Evolutionary conservation across 306 rosid species (phyloP).

Genomic region (Leucaena leucocephala): DNA sequence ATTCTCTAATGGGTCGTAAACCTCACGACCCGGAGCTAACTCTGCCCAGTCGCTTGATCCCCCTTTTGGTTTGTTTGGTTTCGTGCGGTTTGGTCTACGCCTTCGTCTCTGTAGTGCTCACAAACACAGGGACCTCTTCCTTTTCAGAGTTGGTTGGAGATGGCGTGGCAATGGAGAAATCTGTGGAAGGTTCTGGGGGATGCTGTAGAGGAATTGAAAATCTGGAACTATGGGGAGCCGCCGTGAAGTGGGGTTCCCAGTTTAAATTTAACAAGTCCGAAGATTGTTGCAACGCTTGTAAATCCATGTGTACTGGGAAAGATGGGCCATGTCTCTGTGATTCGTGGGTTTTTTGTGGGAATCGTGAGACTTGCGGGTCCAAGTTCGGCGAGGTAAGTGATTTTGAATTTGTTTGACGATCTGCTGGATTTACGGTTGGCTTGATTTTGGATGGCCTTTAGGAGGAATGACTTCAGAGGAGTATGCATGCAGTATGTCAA

Average conservation of each 20-base stretch:
- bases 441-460: background rate
- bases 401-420: slow-evolving; percentile 23
- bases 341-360: slow-evolving; percentile 88
- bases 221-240: slow-evolving; percentile 88
- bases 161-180: slow-evolving; percentile 31
- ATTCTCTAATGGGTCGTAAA: slow-evolving; percentile 75
- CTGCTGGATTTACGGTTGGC: slow-evolving; percentile 15
- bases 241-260: slow-evolving; percentile 95
- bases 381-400: slow-evolving; percentile 78
- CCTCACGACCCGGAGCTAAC: slow-evolving; percentile 47
- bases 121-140: slow-evolving; percentile 34
- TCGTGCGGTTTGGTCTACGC: slow-evolving; percentile 66
- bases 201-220: slow-evolving; percentile 80
- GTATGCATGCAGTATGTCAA: background rate
- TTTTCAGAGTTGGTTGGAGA: slow-evolving; percentile 35
- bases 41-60: slow-evolving; percentile 45
- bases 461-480: slow-evolving; percentile 22
- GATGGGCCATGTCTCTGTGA: slow-evolving; percentile 95
- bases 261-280: slow-evolving; percentile 72
- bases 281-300: slow-evolving; percentile 84
- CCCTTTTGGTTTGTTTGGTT: slow-evolving; percentile 48
- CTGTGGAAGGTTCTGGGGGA: slow-evolving; percentile 31
- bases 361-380: slow-evolving; percentile 69
- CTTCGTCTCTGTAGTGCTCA: slow-evolving; percentile 54
- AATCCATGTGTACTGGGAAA: slow-evolving; percentile 79